These are phyloP conservation scores for Metschnikowia vanudenii DNA, from an alignment of 805 yeast genomes.

Conservation along the genomic window DNA sequence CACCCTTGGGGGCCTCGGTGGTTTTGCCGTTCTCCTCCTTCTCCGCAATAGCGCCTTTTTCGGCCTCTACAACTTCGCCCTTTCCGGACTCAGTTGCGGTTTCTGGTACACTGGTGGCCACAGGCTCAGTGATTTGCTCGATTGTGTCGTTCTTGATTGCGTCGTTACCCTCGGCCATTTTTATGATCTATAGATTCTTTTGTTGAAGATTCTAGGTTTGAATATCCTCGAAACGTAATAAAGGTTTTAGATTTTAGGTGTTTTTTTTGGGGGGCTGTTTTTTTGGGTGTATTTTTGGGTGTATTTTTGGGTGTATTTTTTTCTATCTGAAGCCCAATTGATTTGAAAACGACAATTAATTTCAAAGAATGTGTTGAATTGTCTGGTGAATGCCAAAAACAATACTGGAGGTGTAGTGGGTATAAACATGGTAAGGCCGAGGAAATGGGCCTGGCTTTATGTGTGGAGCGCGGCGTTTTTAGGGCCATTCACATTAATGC, in stretches of 20 bases:
- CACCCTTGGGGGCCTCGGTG: background rate
- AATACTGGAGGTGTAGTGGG: too few relatives aligned
- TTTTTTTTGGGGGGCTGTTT: too few relatives aligned
- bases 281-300: too few relatives aligned
- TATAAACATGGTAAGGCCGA: too few relatives aligned
- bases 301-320: too few relatives aligned
- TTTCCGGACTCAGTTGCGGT: conserved; percentile 2
- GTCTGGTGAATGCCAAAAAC: background rate
- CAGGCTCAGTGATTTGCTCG: conserved; percentile 6
- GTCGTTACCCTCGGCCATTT: conserved; percentile 5
- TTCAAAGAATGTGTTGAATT: background rate
- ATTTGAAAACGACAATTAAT: too few relatives aligned
- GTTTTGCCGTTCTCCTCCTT: background rate
- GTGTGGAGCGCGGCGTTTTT: background rate
- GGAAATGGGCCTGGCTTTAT: conserved; percentile 2
- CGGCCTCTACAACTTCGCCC: conserved; percentile 1
- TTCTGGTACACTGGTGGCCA: conserved; percentile 5
- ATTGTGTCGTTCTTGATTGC: conserved; percentile 5
- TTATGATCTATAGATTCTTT: background rate
- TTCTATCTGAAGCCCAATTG: too few relatives aligned
- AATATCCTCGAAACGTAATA: too few relatives aligned
- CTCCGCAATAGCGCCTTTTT: background rate
- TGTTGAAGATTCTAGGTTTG: too few relatives aligned
- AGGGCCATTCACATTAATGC: background rate
- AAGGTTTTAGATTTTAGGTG: too few relatives aligned